These are phyloP conservation scores for Coemansia sp. DNA, from an alignment of 192 early-diverging fungal genomes.

Conservation along the genomic window DNA sequence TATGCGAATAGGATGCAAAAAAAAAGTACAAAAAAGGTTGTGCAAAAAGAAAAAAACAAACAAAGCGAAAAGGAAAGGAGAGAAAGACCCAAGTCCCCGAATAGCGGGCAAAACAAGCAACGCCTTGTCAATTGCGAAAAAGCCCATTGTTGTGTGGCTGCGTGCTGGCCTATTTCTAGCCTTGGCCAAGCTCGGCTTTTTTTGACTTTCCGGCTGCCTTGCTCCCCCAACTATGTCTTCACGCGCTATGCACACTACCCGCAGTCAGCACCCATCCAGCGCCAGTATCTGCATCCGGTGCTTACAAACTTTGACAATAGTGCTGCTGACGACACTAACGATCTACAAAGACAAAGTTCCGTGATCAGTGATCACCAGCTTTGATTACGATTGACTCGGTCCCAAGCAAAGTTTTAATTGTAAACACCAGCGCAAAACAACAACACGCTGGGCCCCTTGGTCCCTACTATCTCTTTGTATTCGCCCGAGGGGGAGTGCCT, in stretches of 20 bases:
- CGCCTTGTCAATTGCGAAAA: background rate
- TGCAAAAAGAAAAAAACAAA: background rate
- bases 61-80: background rate
- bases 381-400: background rate
- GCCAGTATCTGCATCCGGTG: background rate
- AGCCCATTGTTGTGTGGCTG: background rate
- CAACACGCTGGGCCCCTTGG: background rate
- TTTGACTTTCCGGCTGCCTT: no score
- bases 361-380: background rate
- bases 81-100: slow-evolving; percentile 1
- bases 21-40: background rate
- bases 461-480: background rate
- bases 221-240: background rate
- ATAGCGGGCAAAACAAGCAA: slow-evolving; percentile 7
- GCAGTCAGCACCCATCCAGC: background rate
- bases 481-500: background rate
- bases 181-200: background rate
- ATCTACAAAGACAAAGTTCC: background rate
- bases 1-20: slow-evolving; percentile 5
- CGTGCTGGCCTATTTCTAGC: background rate
- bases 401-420: background rate
- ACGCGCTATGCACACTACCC: background rate
- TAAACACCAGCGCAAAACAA: background rate
- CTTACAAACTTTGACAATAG: background rate
- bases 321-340: background rate